Conservation (phyloP, 352 stramenopile species). For the Pythium chondricola region DNA sequence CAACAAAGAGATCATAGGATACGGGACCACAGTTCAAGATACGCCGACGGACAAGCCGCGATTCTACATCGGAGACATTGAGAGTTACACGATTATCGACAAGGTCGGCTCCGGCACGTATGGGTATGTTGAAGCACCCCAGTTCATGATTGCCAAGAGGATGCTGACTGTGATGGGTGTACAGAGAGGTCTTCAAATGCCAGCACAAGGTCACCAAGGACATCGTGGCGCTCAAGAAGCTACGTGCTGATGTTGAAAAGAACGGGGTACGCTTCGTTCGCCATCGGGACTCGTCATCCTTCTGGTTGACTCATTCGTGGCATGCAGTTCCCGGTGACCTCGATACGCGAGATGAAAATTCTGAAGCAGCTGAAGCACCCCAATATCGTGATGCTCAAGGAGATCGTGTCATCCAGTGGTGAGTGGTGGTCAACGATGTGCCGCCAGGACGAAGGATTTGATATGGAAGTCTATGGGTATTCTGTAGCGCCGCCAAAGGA, state of each 20-base stretch:
- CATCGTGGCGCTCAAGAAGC: constrained; percentile 83
- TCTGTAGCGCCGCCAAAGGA: constrained; percentile 71
- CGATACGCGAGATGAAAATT: constrained; percentile 98
- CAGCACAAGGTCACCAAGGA: constrained; percentile 84
- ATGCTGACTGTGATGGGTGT: not conserved
- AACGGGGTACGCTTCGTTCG: constrained; percentile 53
- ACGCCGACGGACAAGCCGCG: constrained; percentile 33
- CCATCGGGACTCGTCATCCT: not conserved
- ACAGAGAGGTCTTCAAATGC: constrained; percentile 82
- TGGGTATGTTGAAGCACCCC: constrained; percentile 39
- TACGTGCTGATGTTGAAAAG: constrained; percentile 80
- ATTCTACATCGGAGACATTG: constrained; percentile 83
- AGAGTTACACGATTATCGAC: constrained; percentile 86
- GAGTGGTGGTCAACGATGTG: constrained; percentile 2
- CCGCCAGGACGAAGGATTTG: no score
- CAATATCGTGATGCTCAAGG: constrained; percentile 94
- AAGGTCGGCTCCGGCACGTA: constrained; percentile 84
- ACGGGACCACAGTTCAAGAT: constrained; percentile 31
- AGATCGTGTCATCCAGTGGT: constrained; percentile 90
- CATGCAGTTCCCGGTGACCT: constrained; percentile 89
- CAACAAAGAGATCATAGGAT: constrained; percentile 63
- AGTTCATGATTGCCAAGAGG: not conserved
- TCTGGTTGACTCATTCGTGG: not conserved
- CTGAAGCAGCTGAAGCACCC: constrained; percentile 93
- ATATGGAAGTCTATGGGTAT: no score